These are phyloP conservation scores for Leavenworthia alabamica DNA, from an alignment of 345 rosid genomes.

Conservation along the genomic window DNA sequence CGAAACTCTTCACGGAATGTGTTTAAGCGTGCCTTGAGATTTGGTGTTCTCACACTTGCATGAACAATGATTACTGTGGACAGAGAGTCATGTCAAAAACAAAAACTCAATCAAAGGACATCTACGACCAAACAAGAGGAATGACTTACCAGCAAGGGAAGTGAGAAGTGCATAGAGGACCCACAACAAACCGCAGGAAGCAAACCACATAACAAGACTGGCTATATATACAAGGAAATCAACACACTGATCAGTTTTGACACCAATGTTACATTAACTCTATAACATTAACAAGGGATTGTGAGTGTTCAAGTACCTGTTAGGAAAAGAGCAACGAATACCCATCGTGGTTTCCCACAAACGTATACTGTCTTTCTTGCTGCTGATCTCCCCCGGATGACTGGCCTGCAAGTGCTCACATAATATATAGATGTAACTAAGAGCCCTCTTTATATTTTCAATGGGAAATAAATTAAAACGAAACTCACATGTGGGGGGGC, in stretches of 20 bases:
- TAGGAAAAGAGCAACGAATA: slow-evolving; percentile 14
- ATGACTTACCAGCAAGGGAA: slow-evolving; percentile 21
- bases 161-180: slow-evolving; percentile 27
- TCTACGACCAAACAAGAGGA: neutral
- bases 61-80: slow-evolving; percentile 28
- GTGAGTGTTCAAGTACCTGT: slow-evolving; percentile 21
- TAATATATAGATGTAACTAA: neutral
- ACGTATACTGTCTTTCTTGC: slow-evolving; percentile 30
- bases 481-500: slow-evolving; percentile 78
- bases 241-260: slow-evolving; percentile 6
- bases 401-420: slow-evolving; percentile 28
- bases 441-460: neutral
- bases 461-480: neutral
- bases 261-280: neutral
- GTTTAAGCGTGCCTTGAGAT: slow-evolving; percentile 35
- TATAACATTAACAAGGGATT: neutral
- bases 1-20: slow-evolving; percentile 37
- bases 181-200: slow-evolving; percentile 33
- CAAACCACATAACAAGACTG: slow-evolving; percentile 32
- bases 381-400: slow-evolving; percentile 33
- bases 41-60: slow-evolving; percentile 34
- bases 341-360: slow-evolving; percentile 37
- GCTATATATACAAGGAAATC: slow-evolving; percentile 21
- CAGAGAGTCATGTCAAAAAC: neutral
- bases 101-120: neutral